Conservation (phyloP, 202 grass and related monocot species). For the Bolboschoenoplectus hybrid region DNA sequence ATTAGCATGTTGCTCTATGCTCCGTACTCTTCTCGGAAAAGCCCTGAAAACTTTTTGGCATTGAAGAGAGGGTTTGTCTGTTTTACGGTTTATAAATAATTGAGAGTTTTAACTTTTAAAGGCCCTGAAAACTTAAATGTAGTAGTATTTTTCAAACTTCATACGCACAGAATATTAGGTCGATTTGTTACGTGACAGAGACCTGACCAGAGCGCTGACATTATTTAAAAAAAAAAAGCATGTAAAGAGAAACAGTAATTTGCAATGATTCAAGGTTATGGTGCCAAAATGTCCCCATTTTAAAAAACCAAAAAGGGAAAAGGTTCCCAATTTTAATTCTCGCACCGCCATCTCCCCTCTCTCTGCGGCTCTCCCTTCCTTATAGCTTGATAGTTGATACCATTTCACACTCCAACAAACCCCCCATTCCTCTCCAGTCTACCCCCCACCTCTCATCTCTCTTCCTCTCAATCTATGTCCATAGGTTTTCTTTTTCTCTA, state of each 20-base stretch:
- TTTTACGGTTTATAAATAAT: neutral
- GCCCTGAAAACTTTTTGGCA: neutral
- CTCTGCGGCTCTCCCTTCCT: neutral
- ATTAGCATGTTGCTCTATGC: neutral
- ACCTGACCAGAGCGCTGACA: neutral
- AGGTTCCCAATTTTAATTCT: constrained; percentile 27
- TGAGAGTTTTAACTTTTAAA: too few species aligned
- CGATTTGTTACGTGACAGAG: neutral
- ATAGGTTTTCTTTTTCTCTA: neutral
- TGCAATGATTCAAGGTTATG: neutral
- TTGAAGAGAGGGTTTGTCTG: neutral
- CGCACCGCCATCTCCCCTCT: constrained; percentile 30
- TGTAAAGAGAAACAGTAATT: neutral
- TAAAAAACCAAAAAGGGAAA: neutral
- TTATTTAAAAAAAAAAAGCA: neutral
- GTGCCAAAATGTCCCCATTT: constrained; percentile 1
- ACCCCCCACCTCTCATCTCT: neutral
- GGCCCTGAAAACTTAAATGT: neutral
- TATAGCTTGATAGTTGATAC: neutral
- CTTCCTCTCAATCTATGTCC: neutral
- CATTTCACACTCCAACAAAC: neutral
- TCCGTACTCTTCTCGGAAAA: neutral
- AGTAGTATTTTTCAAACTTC: neutral
- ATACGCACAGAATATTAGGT: neutral
- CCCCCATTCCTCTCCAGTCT: neutral